phyloP scores from a whole-genome alignment of 495 filamentous ascomycete species.

The Tuber borchii region DNA sequence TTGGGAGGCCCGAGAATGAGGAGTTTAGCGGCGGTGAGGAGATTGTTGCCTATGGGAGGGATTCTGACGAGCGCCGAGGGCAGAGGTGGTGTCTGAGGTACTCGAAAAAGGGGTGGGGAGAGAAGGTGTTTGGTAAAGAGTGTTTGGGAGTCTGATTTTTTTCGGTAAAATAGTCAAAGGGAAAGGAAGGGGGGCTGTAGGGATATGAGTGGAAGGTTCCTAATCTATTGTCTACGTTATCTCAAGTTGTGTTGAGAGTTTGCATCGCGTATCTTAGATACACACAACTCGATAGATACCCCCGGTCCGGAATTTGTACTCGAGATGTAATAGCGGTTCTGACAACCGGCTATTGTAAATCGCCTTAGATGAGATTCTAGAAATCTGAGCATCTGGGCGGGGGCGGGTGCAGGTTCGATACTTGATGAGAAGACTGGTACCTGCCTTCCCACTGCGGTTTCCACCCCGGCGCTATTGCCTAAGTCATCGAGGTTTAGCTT shows the following conservation, averaged over 20 bases:
- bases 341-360: not conserved
- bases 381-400: not conserved
- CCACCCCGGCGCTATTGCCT: not conserved
- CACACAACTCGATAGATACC: not conserved
- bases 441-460: not conserved
- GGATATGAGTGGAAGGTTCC: not conserved
- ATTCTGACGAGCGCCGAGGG: not conserved
- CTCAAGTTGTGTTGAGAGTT: not conserved
- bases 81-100: conserved; percentile 41
- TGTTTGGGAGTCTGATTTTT: conserved; percentile 34
- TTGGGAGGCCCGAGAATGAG: conserved; percentile 13
- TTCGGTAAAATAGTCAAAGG: not conserved
- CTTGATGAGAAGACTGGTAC: not conserved
- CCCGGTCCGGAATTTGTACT: not conserved
- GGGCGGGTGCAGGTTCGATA: not conserved
- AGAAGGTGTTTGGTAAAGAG: conserved; percentile 27
- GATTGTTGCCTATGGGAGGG: conserved; percentile 31
- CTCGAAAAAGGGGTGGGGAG: conserved; percentile 37
- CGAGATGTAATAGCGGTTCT: not conserved
- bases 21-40: conserved; percentile 29
- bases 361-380: not conserved
- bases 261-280: not conserved
- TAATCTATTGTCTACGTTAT: not conserved
- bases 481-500: not conserved
- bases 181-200: not conserved